Percentiles rank a stretch among this genome's conserved stretches.
Evolutionary conservation across 129 eudicot species (phyloP).

Genomic region (Dittrichia graveolens): DNA sequence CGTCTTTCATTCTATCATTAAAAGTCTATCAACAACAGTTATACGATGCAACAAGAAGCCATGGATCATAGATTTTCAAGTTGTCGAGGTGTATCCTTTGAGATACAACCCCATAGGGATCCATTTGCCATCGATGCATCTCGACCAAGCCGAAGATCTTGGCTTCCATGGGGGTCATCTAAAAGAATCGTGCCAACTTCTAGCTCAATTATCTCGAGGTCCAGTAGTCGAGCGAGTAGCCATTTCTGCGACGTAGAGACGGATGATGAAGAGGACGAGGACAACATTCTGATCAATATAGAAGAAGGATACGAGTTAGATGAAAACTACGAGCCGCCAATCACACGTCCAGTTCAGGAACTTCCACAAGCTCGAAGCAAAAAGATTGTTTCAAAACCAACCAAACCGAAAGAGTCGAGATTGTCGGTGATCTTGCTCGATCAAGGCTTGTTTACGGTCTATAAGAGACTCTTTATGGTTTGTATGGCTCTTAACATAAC

Average conservation of each 20-base stretch:
- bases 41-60: conserved; percentile 34
- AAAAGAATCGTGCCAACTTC: conserved; percentile 45
- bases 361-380: conserved; percentile 30
- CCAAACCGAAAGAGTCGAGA: conserved; percentile 42
- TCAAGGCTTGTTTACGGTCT: conserved; percentile 79
- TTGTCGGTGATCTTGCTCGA: conserved; percentile 67
- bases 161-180: conserved; percentile 58
- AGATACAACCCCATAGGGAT: conserved; percentile 60
- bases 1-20: not conserved
- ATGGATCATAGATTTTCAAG: conserved; percentile 60
- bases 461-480: conserved; percentile 57
- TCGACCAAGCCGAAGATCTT: conserved; percentile 30
- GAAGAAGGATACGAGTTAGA: conserved; percentile 49
- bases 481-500: conserved; percentile 53
- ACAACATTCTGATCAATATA: conserved; percentile 32
- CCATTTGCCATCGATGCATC: conserved; percentile 49
- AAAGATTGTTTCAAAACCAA: conserved; percentile 24
- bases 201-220: conserved; percentile 24
- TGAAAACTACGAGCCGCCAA: conserved; percentile 3
- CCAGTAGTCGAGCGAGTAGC: conserved; percentile 58
- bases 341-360: conserved; percentile 16
- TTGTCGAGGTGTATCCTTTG: conserved; percentile 73
- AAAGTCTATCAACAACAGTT: not conserved
- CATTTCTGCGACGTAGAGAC: conserved; percentile 68
- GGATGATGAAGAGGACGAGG: conserved; percentile 40